Evolutionary conservation across 148 eudicot species (phyloP), one percentile per base, ranked within the genome.

Genomic region (Talinum fruticosum): DNA sequence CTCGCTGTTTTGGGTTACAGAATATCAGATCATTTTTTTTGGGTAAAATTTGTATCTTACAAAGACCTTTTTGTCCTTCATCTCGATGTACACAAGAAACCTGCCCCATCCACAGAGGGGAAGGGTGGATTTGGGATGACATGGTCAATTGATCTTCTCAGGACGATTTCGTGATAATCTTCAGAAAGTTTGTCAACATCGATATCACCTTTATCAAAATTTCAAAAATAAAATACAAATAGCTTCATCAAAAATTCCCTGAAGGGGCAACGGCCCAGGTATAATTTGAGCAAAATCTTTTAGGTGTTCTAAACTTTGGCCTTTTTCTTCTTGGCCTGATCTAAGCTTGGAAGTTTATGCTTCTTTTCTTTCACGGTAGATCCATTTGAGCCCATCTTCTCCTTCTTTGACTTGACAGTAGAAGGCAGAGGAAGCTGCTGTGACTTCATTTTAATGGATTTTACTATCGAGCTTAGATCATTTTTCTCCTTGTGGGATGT

Each of bases 391-490:
- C 53, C 77, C 10, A 15, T 15, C 23, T 65, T 74, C 32, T 71
- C 79, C 68, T 66, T 37, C 10, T 77, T 72, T 41, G 74, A 71
- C 75, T 82, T 81, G 64, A 38, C 75, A 67, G 71, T 51, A 37
- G 91, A 78, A 30, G 85, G 85, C 73, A 75, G 29, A 70, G 85
- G 73, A 45, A 78, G 75, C 76, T 92, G 87, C 82, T 88, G 87
- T 12, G 97, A 82, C 87, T 91, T 95, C 97, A 88, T 89, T 77
- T 91, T 92, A 26, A 92, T 33, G n/a, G 97, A 92, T 77, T 79
- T 89, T 32, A 95, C 90, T 54, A 91, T 74, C 21, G 90, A 82
- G 57, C 97, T 85, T 47, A 95, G 30, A 84, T 92, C 93, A 18
- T 75, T 83, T 79, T 92, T 89, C 66, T 89, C 96, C 78, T 78